Conservation (phyloP, 371 early-diverging fungal genomes). For the Scutellospora calospora region DNA sequence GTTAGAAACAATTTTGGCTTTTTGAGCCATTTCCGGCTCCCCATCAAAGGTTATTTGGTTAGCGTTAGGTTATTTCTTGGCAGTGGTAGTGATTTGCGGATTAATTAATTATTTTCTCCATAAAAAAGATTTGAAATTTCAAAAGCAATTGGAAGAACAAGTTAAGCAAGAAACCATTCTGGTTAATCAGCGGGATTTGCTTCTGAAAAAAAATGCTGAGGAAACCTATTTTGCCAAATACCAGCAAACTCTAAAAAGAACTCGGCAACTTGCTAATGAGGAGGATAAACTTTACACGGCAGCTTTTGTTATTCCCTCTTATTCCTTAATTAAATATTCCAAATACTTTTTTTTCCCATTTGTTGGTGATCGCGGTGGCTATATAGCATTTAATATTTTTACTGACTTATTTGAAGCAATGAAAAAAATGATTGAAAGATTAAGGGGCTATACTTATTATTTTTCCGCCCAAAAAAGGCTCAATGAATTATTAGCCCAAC, state of each 20-base stretch:
- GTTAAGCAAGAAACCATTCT: not conserved
- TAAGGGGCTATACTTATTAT: not conserved
- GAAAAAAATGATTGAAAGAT: slow-evolving; percentile 22
- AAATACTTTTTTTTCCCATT: too few relatives aligned
- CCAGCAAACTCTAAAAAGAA: too few relatives aligned
- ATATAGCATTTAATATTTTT: not conserved
- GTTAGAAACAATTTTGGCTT: not conserved
- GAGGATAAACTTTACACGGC: too few relatives aligned
- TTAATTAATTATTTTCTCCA: not conserved
- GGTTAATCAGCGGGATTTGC: not conserved
- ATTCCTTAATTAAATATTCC: too few relatives aligned
- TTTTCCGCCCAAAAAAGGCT: not conserved
- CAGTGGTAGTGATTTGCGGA: too few relatives aligned
- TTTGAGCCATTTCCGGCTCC: too few relatives aligned
- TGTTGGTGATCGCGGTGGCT: too few relatives aligned
- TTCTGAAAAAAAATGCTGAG: slow-evolving; percentile 26
- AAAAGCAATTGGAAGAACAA: not conserved
- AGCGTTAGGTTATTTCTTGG: too few relatives aligned
- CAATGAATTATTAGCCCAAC: not conserved
- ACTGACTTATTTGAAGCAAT: not conserved
- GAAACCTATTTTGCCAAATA: too few relatives aligned
- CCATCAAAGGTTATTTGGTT: too few relatives aligned
- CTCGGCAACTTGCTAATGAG: too few relatives aligned
- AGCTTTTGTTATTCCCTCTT: too few relatives aligned
- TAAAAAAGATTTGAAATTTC: not conserved